Evolutionary conservation across 371 early-diverging fungal species (phyloP).

Genomic region (Umbelopsis sp.): DNA sequence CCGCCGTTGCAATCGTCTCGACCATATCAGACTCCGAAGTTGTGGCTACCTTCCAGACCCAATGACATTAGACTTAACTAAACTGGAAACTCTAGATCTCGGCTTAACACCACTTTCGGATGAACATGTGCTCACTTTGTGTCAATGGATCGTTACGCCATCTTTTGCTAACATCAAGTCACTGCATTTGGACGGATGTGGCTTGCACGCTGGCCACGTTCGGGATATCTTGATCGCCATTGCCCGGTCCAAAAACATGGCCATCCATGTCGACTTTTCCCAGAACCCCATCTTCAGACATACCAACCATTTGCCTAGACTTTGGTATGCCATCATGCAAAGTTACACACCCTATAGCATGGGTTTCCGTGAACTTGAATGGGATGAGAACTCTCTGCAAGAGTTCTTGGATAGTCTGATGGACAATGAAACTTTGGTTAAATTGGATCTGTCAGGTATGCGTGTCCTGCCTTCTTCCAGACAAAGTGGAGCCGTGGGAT

Average conservation of each 20-base stretch:
- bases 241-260: slow-evolving; percentile 33
- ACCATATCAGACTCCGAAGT: slow-evolving; percentile 28
- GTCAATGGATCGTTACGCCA: slow-evolving; percentile 37
- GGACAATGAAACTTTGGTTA: slow-evolving; percentile 32
- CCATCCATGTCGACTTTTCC: slow-evolving; percentile 35
- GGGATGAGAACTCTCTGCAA: slow-evolving; percentile 45
- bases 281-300: slow-evolving; percentile 44
- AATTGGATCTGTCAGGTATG: slow-evolving; percentile 38
- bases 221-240: slow-evolving; percentile 35
- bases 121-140: slow-evolving; percentile 22
- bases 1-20: slow-evolving; percentile 27
- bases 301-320: slow-evolving; percentile 37
- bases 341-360: slow-evolving; percentile 40
- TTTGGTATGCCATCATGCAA: slow-evolving; percentile 40
- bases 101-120: slow-evolving; percentile 25
- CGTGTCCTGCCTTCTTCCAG: not conserved
- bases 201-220: slow-evolving; percentile 37
- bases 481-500: slow-evolving; percentile 19
- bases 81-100: slow-evolving; percentile 29
- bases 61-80: slow-evolving; percentile 27
- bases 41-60: slow-evolving; percentile 19
- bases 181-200: slow-evolving; percentile 33
- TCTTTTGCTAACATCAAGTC: slow-evolving; percentile 32
- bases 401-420: slow-evolving; percentile 45
- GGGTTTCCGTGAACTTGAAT: slow-evolving; percentile 39